Base-by-base conservation (phyloP, 306 rosid species). In the Gillenia trifoliata region DNA sequence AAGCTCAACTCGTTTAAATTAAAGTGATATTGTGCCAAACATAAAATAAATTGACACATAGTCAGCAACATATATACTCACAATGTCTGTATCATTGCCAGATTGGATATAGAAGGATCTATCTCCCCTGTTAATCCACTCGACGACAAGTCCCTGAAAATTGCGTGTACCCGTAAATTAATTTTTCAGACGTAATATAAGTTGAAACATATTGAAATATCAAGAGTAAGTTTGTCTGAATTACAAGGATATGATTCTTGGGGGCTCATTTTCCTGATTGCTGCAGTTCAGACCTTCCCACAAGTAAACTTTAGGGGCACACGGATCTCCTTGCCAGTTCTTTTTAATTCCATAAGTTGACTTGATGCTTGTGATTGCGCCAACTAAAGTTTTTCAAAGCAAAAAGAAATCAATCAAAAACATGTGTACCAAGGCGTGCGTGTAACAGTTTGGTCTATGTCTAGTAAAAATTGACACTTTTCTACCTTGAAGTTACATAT, bases 311-410 rank as follows among this genome's bases (percentile, higher is more conserved):
- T 11, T 15, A 4, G 87, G 89, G 77, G 54, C 28, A 31, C 88
- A 87, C 12, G 88, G 88, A 36, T 84, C 91, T 17, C 82, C 87
- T 78, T 82, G 87, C 88, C 87, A 85, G 63, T 71, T 72, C 28
- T 23, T 54, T 60, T 62, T 25, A 17, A 36, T 55, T 31, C 65
- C 70, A 66, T 91, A 91, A 20, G 76, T 55, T 33, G 67, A 76
- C 83, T 91, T 86, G 69, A 91, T 85, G 60, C 34, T 88, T 67
- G 73, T 70, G 38, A 88, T 80, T 8, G 90, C 88, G 70, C 63
- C 85, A 71, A 85, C 93, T 90, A 17, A 55, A 29, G n/a, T 72
- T 60, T 79, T 38, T 71, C 7, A 0, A 36, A 36, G 40, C 40
- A 36, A 36, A 0, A n/a, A n/a, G n/a, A n/a, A n/a, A n/a, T n/a